Conservation (phyloP, 768 basidiomycete species). For the Jaapia argillacea region DNA sequence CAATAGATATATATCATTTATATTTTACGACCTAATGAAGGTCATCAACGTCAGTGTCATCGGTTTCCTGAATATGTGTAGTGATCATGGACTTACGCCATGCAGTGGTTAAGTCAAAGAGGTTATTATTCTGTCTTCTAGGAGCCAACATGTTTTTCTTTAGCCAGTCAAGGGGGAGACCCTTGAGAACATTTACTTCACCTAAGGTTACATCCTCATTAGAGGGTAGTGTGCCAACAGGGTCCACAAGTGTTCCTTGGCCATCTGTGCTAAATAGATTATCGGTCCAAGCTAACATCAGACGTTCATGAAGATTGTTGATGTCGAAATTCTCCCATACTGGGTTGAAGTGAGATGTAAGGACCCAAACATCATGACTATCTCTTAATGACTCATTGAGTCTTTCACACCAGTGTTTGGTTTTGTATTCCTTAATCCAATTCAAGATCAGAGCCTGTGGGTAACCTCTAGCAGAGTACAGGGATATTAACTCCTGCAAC, state of each 20-base stretch:
- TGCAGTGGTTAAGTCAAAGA: constrained; percentile 16
- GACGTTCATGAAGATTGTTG: constrained; percentile 17
- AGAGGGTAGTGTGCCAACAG: background rate
- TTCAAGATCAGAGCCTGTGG: constrained; percentile 14
- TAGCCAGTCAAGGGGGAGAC: background rate
- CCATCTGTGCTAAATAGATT: too few species aligned
- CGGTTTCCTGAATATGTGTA: too few species aligned
- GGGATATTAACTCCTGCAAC: constrained; percentile 12
- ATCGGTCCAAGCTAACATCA: constrained; percentile 11
- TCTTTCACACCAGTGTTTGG: constrained; percentile 20
- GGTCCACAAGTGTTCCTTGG: constrained; percentile 1
- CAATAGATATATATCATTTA: too few species aligned
- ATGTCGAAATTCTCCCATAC: constrained; percentile 24
- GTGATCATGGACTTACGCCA: too few species aligned
- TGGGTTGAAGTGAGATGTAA: constrained; percentile 21
- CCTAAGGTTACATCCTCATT: background rate
- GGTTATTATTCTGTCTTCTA: constrained; percentile 14
- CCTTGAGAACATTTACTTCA: background rate
- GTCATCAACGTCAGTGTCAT: too few species aligned
- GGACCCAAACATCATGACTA: constrained; percentile 15
- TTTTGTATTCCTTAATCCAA: constrained; percentile 17
- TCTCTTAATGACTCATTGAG: constrained; percentile 5
- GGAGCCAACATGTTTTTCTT: constrained; percentile 7
- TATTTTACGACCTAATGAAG: too few species aligned
- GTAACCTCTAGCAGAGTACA: constrained; percentile 23